A percentile compares a stretch with the other conserved stretches of the same genome.
phyloP scores from a whole-genome alignment of 164 flowering plant genomes.

The Sedum album region DNA sequence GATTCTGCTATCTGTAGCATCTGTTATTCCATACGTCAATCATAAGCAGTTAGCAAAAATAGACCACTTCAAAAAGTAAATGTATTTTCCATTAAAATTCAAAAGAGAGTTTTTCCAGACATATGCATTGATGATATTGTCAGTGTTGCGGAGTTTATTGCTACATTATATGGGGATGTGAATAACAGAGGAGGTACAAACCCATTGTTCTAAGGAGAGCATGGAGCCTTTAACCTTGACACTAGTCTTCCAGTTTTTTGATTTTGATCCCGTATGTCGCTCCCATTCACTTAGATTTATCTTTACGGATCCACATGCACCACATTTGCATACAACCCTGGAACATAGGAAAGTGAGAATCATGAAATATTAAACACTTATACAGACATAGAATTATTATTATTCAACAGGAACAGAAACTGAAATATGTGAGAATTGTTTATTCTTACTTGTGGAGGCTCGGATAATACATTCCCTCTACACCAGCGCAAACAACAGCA shows the following conservation, averaged over 20 bases:
- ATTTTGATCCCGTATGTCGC: slow-evolving; percentile 79
- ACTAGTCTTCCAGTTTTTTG: slow-evolving; percentile 76
- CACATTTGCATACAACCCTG: slow-evolving; percentile 92
- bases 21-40: slow-evolving; percentile 23
- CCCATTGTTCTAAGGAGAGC: slow-evolving; percentile 89
- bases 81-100: neutral
- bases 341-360: slow-evolving; percentile 11
- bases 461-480: slow-evolving; percentile 61
- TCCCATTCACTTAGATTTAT: slow-evolving; percentile 89
- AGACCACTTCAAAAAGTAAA: too few species aligned
- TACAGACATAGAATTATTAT: neutral
- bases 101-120: neutral
- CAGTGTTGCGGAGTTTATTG: neutral
- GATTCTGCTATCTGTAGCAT: slow-evolving; percentile 74
- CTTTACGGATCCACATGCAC: slow-evolving; percentile 70
- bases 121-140: neutral
- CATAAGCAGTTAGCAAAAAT: neutral
- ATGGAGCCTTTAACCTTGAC: slow-evolving; percentile 77
- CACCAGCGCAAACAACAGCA: slow-evolving; percentile 47
- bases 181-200: slow-evolving; percentile 25
- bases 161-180: neutral
- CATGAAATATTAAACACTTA: neutral
- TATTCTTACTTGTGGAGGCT: slow-evolving; percentile 60
- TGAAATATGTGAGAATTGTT: neutral
- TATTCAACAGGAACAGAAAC: neutral